Evolutionary conservation across 345 rosid species (phyloP), one percentile per base, ranked within the genome.

Genomic region (Populus ilicifolia): DNA sequence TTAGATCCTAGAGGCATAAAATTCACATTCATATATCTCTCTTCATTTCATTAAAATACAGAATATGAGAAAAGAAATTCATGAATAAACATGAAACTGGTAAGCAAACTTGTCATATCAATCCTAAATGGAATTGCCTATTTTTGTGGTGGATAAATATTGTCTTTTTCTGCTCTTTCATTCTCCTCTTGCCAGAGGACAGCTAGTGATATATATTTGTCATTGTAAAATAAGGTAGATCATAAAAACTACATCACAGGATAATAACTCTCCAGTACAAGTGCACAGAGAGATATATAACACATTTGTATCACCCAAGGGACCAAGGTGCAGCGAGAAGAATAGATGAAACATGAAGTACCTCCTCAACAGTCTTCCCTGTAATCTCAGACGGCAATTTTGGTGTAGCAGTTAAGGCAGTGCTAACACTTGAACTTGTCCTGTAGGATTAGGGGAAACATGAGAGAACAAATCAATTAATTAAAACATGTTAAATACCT

Each of bases 341-440:
- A 75, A 25, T 44, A 75, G 39, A 46, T n/a, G 9, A 70, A 7
- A 30, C 29, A 59, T 71, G 33, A 70, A 59, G n/a, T 77, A 92
- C 99, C 98, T 94, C 99, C 84, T 96, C 99, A 72, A 94, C 97
- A 67, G 94, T 89, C 88, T 90, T 91, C 78, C 98, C 99, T 43
- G 89, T 87, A 30, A 94, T 92, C 84, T 90, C 98, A 82, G 94
- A 96, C 52, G 98, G 98, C 78, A 92, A 71, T 73, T 90, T 92
- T 66, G 96, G 97, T 66, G 89, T 52, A 72, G 87, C 72, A 80
- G 93, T 44, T 66, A 80, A 85, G 27, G 90, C 77, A 73, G 90
- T 66, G 35, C 83, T 86, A 68, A 80, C 80, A 83, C 85, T 78
- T 68, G 93, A 82, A 87, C 84, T 90, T 69, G 88, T 84, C 85